Evolutionary conservation across 805 yeast species (phyloP).

Genomic region (Pichia eremophila): DNA sequence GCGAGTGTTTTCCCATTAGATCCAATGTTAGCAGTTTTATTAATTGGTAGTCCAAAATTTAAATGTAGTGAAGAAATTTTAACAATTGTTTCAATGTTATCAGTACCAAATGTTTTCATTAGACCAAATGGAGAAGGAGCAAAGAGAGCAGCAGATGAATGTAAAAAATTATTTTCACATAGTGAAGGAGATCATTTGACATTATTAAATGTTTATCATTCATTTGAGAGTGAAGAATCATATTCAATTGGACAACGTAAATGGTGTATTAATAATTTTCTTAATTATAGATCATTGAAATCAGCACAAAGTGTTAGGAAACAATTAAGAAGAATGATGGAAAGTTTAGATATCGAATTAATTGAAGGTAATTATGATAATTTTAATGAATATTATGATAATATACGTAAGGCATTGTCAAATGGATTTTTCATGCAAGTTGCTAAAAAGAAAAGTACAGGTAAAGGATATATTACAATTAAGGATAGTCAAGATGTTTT

Average conservation of each 20-base stretch:
- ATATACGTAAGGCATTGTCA: constrained; percentile 76
- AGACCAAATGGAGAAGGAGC: constrained; percentile 84
- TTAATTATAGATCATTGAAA: constrained; percentile 73
- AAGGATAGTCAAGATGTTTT: constrained; percentile 95
- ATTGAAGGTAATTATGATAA: constrained; percentile 59
- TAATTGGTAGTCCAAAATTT: constrained; percentile 79
- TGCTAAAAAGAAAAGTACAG: constrained; percentile 80
- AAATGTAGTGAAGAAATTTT: constrained; percentile 83
- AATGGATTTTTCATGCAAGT: constrained; percentile 98
- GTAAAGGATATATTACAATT: constrained; percentile 79
- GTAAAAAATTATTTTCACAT: constrained; percentile 79
- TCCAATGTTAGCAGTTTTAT: constrained; percentile 89
- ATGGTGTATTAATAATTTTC: constrained; percentile 90
- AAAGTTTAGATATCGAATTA: constrained; percentile 64
- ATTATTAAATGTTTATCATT: constrained; percentile 77
- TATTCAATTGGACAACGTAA: constrained; percentile 51
- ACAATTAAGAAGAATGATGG: constrained; percentile 80
- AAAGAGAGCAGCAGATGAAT: constrained; percentile 83
- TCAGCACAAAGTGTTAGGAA: constrained; percentile 82
- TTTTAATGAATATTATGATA: constrained; percentile 51
- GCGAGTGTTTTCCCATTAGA: constrained; percentile 93
- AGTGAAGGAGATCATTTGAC: constrained; percentile 95
- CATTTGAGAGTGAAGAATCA: constrained; percentile 70
- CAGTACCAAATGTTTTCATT: constrained; percentile 91
- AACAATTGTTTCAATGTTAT: constrained; percentile 79